A percentile compares a stretch with the other conserved stretches of the same genome.
phyloP scores from a whole-genome alignment of 1,284 basidiomycete genomes.

The Veloboletus limbatus region DNA sequence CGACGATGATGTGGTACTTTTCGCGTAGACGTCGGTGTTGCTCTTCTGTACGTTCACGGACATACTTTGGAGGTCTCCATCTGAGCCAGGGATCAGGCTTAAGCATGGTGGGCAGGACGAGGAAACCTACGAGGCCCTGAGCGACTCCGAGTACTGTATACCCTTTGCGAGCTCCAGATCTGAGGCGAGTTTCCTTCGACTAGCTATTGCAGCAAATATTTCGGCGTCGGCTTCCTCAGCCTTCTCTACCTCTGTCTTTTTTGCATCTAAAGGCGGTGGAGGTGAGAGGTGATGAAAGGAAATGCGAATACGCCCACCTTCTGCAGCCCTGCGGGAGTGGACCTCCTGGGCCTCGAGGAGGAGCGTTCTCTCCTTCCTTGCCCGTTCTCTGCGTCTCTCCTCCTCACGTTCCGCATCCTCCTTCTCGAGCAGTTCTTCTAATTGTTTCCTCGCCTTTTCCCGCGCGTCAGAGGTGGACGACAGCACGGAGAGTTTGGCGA shows the following conservation, averaged over 20 bases:
- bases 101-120: background rate
- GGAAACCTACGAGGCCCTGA: conserved; percentile 71
- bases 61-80: conserved; percentile 86
- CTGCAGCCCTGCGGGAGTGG: conserved; percentile 73
- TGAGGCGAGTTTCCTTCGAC: conserved; percentile 86
- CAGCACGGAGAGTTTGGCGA: conserved; percentile 69
- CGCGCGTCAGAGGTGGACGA: conserved; percentile 53
- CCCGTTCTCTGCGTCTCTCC: conserved; percentile 68
- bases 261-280: conserved; percentile 56
- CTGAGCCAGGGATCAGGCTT: conserved; percentile 39
- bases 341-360: conserved; percentile 92
- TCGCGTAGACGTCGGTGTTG: conserved; percentile 79
- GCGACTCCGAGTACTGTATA: conserved; percentile 84
- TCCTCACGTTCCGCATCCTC: conserved; percentile 78
- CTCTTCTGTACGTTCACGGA: conserved; percentile 67
- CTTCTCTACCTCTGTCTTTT: conserved; percentile 82
- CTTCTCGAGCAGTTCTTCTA: conserved; percentile 63
- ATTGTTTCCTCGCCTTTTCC: conserved; percentile 48
- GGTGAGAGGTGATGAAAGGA: conserved; percentile 6
- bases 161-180: conserved; percentile 93
- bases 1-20: conserved; percentile 88
- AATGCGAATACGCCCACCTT: conserved; percentile 53
- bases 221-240: conserved; percentile 87
- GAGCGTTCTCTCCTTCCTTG: conserved; percentile 79
- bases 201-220: conserved; percentile 89